Percentiles rank a stretch among this genome's conserved stretches.
phyloP scores from a whole-genome alignment of 2,329 filamentous ascomycete genomes.

The Colletotrichum sp. region DNA sequence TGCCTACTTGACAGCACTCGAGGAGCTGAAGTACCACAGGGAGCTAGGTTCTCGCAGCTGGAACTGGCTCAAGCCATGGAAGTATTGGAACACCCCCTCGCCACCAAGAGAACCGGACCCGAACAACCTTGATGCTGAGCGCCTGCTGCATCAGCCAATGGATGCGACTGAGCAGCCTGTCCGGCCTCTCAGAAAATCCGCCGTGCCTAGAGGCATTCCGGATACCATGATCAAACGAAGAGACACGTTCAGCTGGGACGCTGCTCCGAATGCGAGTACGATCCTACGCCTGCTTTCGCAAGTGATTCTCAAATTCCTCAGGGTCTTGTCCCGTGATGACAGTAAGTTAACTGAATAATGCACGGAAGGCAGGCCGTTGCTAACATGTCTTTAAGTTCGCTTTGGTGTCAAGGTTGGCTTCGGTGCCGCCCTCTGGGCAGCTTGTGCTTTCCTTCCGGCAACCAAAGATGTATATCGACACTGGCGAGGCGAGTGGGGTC shows the following conservation, averaged over 20 bases:
- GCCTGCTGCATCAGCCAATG: conserved; percentile 35
- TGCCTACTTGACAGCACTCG: conserved; percentile 80
- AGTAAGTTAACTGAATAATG: conserved; percentile 40
- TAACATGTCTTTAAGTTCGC: conserved; percentile 43
- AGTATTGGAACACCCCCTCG: conserved; percentile 1
- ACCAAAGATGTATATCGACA: conserved; percentile 82
- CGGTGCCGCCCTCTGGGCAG: conserved; percentile 86
- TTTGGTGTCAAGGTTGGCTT: conserved; percentile 95
- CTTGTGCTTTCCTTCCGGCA: conserved; percentile 82
- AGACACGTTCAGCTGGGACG: conserved; percentile 62
- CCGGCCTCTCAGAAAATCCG: conserved; percentile 56
- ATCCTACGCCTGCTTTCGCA: conserved; percentile 51
- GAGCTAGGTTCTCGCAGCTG: conserved; percentile 70
- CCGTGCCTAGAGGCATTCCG: conserved; percentile 61
- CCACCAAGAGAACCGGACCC: conserved; percentile 8
- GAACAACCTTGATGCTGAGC: conserved; percentile 48
- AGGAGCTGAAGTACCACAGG: conserved; percentile 79
- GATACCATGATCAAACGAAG: conserved; percentile 56
- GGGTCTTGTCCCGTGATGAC: conserved; percentile 59
- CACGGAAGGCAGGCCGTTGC: background rate
- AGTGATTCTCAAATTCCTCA: conserved; percentile 46
- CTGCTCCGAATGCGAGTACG: conserved; percentile 51
- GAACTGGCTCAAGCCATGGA: conserved; percentile 89
- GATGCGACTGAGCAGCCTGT: conserved; percentile 35
- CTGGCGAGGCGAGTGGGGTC: conserved; percentile 96